Percentiles rank a stretch among this genome's conserved stretches.
phyloP scores from a whole-genome alignment of 2,329 filamentous ascomycete genomes.

The Onygenales sp. region DNA sequence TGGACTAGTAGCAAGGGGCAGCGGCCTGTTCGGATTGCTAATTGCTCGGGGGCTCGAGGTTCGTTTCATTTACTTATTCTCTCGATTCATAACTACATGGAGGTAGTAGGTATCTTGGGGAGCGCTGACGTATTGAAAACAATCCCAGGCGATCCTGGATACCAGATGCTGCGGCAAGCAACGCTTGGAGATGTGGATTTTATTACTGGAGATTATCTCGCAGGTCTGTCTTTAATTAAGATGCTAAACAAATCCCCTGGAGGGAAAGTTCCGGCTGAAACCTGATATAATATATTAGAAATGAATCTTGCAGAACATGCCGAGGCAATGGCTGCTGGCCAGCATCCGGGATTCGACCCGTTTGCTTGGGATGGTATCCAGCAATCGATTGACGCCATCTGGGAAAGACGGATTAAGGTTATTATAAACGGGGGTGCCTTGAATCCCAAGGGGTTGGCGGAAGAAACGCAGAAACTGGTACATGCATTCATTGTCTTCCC shows the following conservation, averaged over 20 bases:
- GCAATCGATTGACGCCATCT: conserved; percentile 37
- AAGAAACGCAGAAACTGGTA: conserved; percentile 34
- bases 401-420: conserved; percentile 43
- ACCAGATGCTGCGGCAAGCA: conserved; percentile 29
- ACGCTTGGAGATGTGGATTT: conserved; percentile 36
- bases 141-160: conserved; percentile 22
- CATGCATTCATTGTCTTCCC: conserved; percentile 4
- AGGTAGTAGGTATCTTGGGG: too few relatives aligned
- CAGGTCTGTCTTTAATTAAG: conserved; percentile 17
- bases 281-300: conserved; percentile 18
- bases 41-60: conserved; percentile 18
- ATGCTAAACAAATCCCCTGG: conserved; percentile 3
- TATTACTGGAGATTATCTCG: conserved; percentile 46
- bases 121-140: neutral
- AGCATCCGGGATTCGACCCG: conserved; percentile 36
- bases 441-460: conserved; percentile 44
- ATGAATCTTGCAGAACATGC: conserved; percentile 40
- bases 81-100: neutral
- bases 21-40: conserved; percentile 18
- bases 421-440: conserved; percentile 49
- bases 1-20: conserved; percentile 4
- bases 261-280: neutral
- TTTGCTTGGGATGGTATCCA: conserved; percentile 35
- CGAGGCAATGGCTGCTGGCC: conserved; percentile 28
- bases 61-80: neutral